Evolutionary conservation across 2,329 filamentous ascomycete genomes (phyloP).

Genomic region (Coniochaeta pulveracea): DNA sequence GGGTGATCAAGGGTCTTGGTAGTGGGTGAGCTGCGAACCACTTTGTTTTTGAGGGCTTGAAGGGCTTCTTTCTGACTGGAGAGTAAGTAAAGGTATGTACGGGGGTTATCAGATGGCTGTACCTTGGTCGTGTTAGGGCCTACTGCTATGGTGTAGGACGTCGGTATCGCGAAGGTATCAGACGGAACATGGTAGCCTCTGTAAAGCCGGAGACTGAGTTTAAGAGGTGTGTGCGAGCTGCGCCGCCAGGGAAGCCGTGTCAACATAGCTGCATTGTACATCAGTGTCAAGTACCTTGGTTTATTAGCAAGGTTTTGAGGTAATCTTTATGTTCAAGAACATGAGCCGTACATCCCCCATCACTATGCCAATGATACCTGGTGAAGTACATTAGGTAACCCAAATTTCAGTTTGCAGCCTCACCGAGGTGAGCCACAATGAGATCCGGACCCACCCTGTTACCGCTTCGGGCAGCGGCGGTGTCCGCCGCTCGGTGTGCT

Average conservation of each 20-base stretch:
- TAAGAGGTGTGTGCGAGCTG: not conserved
- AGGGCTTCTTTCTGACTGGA: not conserved
- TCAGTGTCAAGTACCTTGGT: not conserved
- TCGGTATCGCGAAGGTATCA: not conserved
- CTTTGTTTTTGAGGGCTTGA: not conserved
- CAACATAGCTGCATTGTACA: conserved; percentile 1
- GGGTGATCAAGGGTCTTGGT: not conserved
- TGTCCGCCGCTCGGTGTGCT: too few relatives aligned
- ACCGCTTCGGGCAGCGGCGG: not conserved
- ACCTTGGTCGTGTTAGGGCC: not conserved
- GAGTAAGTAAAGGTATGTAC: not conserved
- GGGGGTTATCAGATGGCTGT: not conserved
- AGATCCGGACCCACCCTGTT: too few relatives aligned
- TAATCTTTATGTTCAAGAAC: too few relatives aligned
- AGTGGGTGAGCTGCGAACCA: not conserved
- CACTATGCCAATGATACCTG: not conserved
- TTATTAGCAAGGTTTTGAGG: not conserved
- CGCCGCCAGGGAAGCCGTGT: not conserved
- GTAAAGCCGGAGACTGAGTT: not conserved
- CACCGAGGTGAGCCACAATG: not conserved
- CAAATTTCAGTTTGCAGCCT: not conserved
- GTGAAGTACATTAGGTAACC: not conserved
- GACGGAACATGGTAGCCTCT: not conserved
- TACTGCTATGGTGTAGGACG: not conserved
- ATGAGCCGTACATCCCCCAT: too few relatives aligned